Percentiles rank a stretch among this genome's conserved stretches.
phyloP scores from a whole-genome alignment of 805 yeast genomes.

The Metschnikowia borealis region DNA sequence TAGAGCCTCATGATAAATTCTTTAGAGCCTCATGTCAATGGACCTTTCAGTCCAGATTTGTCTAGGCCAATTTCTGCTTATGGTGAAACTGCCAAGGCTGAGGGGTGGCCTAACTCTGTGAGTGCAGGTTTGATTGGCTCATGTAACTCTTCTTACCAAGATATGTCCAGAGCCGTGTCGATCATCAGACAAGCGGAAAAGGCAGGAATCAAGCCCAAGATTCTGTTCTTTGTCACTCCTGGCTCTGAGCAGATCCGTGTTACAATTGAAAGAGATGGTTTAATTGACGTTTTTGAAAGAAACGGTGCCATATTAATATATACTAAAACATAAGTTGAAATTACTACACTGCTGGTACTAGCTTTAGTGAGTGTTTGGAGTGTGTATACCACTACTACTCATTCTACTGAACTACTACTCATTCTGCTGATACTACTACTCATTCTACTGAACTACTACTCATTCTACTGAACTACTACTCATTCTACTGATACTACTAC shows the following conservation, averaged over 20 bases:
- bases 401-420: too few relatives aligned
- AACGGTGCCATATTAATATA: conserved; percentile 92
- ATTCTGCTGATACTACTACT: too few relatives aligned
- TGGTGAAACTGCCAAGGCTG: conserved; percentile 61
- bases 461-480: too few relatives aligned
- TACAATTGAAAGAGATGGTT: conserved; percentile 93
- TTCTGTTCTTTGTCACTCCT: conserved; percentile 93
- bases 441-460: too few relatives aligned
- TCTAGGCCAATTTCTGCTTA: conserved; percentile 88
- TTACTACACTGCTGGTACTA: too few relatives aligned
- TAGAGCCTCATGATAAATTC: too few relatives aligned
- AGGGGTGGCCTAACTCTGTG: conserved; percentile 83
- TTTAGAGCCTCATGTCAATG: conserved; percentile 95
- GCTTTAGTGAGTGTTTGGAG: too few relatives aligned
- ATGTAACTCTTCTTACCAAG: conserved; percentile 97
- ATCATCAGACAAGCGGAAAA: conserved; percentile 81
- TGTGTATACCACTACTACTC: too few relatives aligned
- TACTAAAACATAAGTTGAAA: too few relatives aligned
- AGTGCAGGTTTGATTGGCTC: conserved; percentile 96
- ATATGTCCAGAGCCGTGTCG: conserved; percentile 94
- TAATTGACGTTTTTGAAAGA: conserved; percentile 71
- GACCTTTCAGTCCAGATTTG: conserved; percentile 98
- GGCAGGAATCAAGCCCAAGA: conserved; percentile 85
- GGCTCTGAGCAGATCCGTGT: conserved; percentile 99
- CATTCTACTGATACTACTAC: too few relatives aligned